Percentiles rank a stretch among this genome's conserved stretches.
phyloP scores from a whole-genome alignment of 2,329 filamentous ascomycete species.

The Thelonectria discophora region DNA sequence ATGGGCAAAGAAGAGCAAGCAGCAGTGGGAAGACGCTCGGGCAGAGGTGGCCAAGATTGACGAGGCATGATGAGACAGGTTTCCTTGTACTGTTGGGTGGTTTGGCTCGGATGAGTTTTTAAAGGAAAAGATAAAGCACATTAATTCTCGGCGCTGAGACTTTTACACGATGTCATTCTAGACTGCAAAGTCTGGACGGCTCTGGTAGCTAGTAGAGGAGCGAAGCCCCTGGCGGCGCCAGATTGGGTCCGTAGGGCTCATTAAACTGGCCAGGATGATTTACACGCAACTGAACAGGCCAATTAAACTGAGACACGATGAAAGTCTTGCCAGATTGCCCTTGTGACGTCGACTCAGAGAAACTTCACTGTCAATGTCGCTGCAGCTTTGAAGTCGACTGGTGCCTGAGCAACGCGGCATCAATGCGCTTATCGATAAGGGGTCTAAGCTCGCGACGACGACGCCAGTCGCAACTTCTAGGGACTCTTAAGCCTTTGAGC shows the following conservation, averaged over 20 bases:
- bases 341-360: too few species aligned
- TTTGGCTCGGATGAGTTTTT: slow-evolving; percentile 20
- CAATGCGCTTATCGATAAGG: slow-evolving; percentile 33
- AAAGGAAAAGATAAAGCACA: slow-evolving; percentile 25
- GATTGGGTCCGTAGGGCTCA: neutral
- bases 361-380: too few species aligned
- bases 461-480: slow-evolving; percentile 21
- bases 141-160: slow-evolving; percentile 31
- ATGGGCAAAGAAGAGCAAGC: slow-evolving; percentile 89
- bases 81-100: slow-evolving; percentile 8
- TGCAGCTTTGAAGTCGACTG: neutral
- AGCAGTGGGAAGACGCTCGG: slow-evolving; percentile 91
- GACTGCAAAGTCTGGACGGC: slow-evolving; percentile 14
- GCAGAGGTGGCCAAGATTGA: slow-evolving; percentile 90
- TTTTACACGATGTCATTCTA: slow-evolving; percentile 17
- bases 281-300: too few species aligned
- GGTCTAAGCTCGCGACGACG: slow-evolving; percentile 16
- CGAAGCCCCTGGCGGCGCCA: neutral
- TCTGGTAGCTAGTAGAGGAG: slow-evolving; percentile 8
- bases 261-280: too few species aligned
- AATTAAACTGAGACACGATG: too few species aligned
- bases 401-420: slow-evolving; percentile 24
- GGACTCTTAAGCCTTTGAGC: neutral
- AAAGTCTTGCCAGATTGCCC: too few species aligned
- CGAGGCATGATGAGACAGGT: slow-evolving; percentile 53